Evolutionary conservation across 2,329 filamentous ascomycete species (phyloP).

Genomic region (Talaromyces piceae): DNA sequence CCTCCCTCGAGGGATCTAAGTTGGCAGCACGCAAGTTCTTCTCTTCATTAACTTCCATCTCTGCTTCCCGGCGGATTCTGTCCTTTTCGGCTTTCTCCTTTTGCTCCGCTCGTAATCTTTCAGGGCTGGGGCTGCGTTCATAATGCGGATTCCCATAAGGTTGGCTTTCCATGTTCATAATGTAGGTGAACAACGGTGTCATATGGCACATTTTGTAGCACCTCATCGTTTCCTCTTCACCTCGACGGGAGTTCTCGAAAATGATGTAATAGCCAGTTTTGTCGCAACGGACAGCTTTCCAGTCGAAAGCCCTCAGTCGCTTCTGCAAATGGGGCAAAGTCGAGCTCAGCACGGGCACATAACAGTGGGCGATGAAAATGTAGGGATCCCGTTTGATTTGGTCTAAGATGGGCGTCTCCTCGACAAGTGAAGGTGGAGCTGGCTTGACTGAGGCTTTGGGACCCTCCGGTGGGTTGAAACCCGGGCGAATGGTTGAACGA

Average conservation of each 20-base stretch:
- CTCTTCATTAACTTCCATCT: slow-evolving; percentile 79
- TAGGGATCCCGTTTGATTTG: slow-evolving; percentile 76
- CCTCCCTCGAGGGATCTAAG: slow-evolving; percentile 82
- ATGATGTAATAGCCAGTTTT: slow-evolving; percentile 81
- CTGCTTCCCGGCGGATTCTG: slow-evolving; percentile 63
- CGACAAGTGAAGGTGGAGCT: slow-evolving; percentile 47
- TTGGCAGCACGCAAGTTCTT: slow-evolving; percentile 80
- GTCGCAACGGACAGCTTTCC: slow-evolving; percentile 76
- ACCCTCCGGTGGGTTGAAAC: slow-evolving; percentile 28
- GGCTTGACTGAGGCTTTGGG: slow-evolving; percentile 32
- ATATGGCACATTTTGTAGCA: slow-evolving; percentile 74
- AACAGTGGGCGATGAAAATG: slow-evolving; percentile 78
- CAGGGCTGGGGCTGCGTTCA: slow-evolving; percentile 43
- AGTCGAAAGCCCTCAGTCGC: slow-evolving; percentile 72
- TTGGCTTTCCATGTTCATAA: slow-evolving; percentile 83
- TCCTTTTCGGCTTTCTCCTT: slow-evolving; percentile 60
- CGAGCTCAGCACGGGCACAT: slow-evolving; percentile 76
- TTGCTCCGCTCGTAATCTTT: slow-evolving; percentile 37
- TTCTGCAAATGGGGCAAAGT: slow-evolving; percentile 89
- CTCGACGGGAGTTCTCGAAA: slow-evolving; percentile 72
- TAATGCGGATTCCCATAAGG: slow-evolving; percentile 60
- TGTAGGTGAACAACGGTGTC: slow-evolving; percentile 82
- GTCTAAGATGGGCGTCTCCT: slow-evolving; percentile 58
- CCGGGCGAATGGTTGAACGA: slow-evolving; percentile 33
- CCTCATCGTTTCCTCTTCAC: slow-evolving; percentile 71